Conservation (phyloP, 441 rosid genomes). For the Adansonia rubrostipa region DNA sequence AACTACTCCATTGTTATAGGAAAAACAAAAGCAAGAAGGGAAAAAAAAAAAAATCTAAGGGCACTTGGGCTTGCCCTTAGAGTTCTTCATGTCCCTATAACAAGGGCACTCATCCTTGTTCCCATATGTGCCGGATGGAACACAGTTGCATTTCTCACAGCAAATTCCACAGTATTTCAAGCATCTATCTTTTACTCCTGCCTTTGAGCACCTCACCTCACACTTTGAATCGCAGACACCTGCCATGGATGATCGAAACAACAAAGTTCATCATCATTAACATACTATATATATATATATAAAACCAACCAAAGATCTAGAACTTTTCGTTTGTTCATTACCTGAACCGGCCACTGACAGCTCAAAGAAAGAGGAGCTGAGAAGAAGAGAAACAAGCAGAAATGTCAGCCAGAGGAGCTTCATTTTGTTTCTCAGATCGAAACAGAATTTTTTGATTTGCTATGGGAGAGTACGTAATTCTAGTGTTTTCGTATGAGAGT, state of each 20-base stretch:
- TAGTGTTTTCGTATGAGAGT: neutral
- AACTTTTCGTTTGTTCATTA: neutral
- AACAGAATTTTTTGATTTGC: neutral
- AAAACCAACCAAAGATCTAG: neutral
- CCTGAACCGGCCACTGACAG: conserved; percentile 51
- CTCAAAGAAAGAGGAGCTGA: conserved; percentile 46
- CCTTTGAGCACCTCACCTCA: conserved; percentile 51
- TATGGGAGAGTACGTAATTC: neutral
- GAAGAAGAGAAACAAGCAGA: conserved; percentile 41
- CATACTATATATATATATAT: conserved; percentile 3
- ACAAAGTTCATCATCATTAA: neutral
- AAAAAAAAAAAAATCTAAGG: conserved; percentile 32
- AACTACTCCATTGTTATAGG: too few relatives aligned
- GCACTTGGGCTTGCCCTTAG: conserved; percentile 59
- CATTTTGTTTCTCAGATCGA: conserved; percentile 25
- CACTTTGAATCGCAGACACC: conserved; percentile 53
- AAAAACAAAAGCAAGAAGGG: too few relatives aligned
- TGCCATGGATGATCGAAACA: conserved; percentile 25
- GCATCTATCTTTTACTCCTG: conserved; percentile 53
- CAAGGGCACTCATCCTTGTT: conserved; percentile 67
- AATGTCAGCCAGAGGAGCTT: conserved; percentile 34
- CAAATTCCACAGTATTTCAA: conserved; percentile 63
- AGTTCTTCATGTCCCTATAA: conserved; percentile 53
- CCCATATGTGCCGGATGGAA: conserved; percentile 65
- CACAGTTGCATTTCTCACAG: conserved; percentile 61